These are phyloP conservation scores for Pseudogymnoascus sp. DNA, from an alignment of 2,329 filamentous ascomycete species.

Conservation along the genomic window DNA sequence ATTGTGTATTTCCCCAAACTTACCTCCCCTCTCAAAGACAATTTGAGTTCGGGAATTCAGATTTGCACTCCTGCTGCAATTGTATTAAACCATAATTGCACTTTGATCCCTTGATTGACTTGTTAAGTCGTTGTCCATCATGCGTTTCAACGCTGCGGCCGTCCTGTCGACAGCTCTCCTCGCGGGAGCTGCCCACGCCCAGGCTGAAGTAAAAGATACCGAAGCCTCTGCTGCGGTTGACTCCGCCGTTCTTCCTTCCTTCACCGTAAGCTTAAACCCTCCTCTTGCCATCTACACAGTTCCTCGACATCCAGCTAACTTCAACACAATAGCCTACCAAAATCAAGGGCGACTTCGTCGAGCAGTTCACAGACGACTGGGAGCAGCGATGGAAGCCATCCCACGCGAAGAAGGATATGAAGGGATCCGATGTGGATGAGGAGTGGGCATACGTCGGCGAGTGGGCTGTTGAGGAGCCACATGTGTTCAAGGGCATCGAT, in stretches of 20 bases:
- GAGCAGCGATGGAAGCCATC: conserved; percentile 88
- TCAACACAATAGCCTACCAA: conserved; percentile 60
- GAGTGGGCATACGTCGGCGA: conserved; percentile 97
- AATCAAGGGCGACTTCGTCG: conserved; percentile 88
- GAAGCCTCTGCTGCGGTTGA: conserved; percentile 31
- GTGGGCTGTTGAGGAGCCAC: conserved; percentile 94
- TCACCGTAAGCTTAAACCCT: conserved; percentile 20
- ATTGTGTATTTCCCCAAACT: conserved; percentile 21
- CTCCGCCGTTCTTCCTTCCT: conserved; percentile 19
- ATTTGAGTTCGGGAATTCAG: conserved; percentile 6
- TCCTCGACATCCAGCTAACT: background rate
- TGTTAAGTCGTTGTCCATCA: conserved; percentile 39
- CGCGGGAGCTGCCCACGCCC: conserved; percentile 60
- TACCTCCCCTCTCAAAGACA: background rate
- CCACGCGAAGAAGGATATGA: conserved; percentile 86
- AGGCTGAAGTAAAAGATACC: conserved; percentile 46
- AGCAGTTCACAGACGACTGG: conserved; percentile 98
- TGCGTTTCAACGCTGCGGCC: conserved; percentile 79
- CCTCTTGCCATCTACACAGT: background rate
- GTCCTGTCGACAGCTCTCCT: conserved; percentile 68
- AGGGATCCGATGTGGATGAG: conserved; percentile 66
- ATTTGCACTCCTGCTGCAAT: conserved; percentile 4
- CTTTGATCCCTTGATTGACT: conserved; percentile 16
- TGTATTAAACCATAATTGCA: conserved; percentile 7
- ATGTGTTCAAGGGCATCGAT: conserved; percentile 82